Base-by-base conservation (phyloP, 306 rosid genomes). In the Oxytropis ochrocephala region DNA sequence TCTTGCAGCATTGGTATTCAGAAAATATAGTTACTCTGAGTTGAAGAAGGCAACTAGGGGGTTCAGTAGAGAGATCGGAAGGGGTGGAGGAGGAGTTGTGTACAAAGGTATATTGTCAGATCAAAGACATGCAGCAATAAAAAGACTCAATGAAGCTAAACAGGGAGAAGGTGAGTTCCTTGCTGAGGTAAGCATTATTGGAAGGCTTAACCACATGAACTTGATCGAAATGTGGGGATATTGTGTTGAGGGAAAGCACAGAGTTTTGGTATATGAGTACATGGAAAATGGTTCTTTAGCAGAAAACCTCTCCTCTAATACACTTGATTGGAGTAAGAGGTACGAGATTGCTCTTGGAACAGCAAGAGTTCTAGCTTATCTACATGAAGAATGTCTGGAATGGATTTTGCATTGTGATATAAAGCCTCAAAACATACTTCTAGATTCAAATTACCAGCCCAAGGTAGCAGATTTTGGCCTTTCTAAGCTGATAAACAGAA, bases 301-400 rank as follows among this genome's bases (percentile, higher is more conserved):
- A 2, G 33, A 57, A 35, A 67, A 67, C 38, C 69, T 75, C 11
- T 35, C 42, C 6, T 67, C 75, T 0, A 49, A 67, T 16, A 66
- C 9, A 21, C 51, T 75, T 2, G 75, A 67, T 47, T 75, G 69
- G 79, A 38, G 24, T 7, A 43, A 70, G 41, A 70, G 75, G 33
- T 70, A 57, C 58, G 52, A 44, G 6, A 70, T 70, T 17, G 75
- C 67, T 16, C 64, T 57, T 2, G 88, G 90, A 19, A 83, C 65
- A 4, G 82, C 88, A 1, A 75, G 78, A 46, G 90, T 81, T 2
- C 58, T 83, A 7, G 82, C 88, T 5, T 86, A 86, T 80, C 18
- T 86, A 11, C 86, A 83, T 46, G 88, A 86, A 43, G 87, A 80
- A 68, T 86, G 91, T 62, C 61, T 78, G 62, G 91, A 86, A 19